phyloP scores from a whole-genome alignment of 805 yeast species.

The Candida vaughaniae region DNA sequence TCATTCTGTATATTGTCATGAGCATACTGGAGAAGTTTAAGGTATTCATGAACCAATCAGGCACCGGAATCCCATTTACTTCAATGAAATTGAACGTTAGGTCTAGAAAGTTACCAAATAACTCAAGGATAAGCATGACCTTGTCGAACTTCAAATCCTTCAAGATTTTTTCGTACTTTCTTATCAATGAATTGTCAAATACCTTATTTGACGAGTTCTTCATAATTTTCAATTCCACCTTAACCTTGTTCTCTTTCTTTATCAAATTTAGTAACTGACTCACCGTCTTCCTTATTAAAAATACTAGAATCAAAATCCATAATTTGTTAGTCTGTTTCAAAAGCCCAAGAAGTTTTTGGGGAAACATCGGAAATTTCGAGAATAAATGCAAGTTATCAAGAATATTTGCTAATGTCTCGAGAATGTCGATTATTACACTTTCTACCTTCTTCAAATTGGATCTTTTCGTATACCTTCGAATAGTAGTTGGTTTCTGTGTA shows the following conservation, averaged over 20 bases:
- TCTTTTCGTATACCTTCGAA: constrained; percentile 9
- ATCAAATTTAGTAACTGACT: constrained; percentile 41
- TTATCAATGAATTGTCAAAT: constrained; percentile 21
- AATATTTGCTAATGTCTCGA: constrained; percentile 38
- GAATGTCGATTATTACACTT: constrained; percentile 22
- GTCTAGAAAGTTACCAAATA: constrained; percentile 42
- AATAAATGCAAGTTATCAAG: constrained; percentile 43
- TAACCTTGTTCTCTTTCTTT: constrained; percentile 38
- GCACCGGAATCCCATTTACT: constrained; percentile 32
- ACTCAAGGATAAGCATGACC: constrained; percentile 39
- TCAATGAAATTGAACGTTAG: constrained; percentile 41
- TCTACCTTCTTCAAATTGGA: constrained; percentile 34
- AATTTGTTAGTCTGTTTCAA: constrained; percentile 43
- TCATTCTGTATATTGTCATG: constrained; percentile 50
- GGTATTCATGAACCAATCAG: constrained; percentile 41
- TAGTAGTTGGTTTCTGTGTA: constrained; percentile 3
- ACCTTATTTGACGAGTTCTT: constrained; percentile 19
- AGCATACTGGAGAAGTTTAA: constrained; percentile 43
- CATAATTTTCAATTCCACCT: constrained; percentile 34
- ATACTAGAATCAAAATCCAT: constrained; percentile 42
- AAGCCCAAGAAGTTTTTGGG: constrained; percentile 26
- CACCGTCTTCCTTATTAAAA: constrained; percentile 40
- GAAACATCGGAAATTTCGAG: constrained; percentile 44
- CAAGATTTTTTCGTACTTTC: constrained; percentile 37
- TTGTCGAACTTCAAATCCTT: constrained; percentile 44